Percentiles rank a stretch among this genome's conserved stretches.
Conservation (phyloP, 192 early-diverging fungal genomes). For the Ambispora gerdemannii region DNA sequence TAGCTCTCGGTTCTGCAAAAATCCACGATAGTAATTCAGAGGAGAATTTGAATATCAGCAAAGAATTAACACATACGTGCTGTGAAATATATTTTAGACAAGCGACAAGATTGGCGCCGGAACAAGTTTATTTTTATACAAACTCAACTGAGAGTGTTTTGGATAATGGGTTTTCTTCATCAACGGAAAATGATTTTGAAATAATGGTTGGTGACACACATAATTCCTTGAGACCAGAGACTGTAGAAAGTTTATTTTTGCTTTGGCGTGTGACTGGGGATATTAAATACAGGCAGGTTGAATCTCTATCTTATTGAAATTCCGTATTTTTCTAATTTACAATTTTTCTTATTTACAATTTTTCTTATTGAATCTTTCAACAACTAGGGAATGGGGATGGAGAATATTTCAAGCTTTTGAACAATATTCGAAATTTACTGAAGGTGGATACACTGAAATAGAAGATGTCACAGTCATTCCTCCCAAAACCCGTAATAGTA, state of each 20-base stretch:
- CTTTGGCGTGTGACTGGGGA: constrained; percentile 86
- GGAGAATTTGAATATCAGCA: constrained; percentile 60
- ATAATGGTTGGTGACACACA: constrained; percentile 63
- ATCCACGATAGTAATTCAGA: constrained; percentile 41
- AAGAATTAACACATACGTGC: constrained; percentile 75
- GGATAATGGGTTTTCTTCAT: too few species aligned
- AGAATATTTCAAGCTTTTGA: constrained; percentile 85
- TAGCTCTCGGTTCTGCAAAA: constrained; percentile 73
- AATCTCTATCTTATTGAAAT: not conserved
- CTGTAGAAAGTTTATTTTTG: constrained; percentile 85
- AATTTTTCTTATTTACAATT: not conserved
- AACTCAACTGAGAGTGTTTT: not conserved
- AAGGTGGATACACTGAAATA: constrained; percentile 59
- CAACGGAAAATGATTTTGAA: constrained; percentile 52
- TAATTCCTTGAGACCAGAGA: constrained; percentile 85
- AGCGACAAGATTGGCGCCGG: constrained; percentile 74
- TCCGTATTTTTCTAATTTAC: not conserved
- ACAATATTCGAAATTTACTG: constrained; percentile 63
- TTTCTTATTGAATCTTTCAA: too few species aligned
- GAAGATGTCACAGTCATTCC: constrained; percentile 55
- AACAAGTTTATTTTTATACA: constrained; percentile 71
- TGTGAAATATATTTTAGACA: constrained; percentile 79
- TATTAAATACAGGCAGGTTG: constrained; percentile 67
- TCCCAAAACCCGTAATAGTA: constrained; percentile 57
- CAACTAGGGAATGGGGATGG: constrained; percentile 82